phyloP scores from a whole-genome alignment of 2,329 filamentous ascomycete species.

The Remersonia thermophila region DNA sequence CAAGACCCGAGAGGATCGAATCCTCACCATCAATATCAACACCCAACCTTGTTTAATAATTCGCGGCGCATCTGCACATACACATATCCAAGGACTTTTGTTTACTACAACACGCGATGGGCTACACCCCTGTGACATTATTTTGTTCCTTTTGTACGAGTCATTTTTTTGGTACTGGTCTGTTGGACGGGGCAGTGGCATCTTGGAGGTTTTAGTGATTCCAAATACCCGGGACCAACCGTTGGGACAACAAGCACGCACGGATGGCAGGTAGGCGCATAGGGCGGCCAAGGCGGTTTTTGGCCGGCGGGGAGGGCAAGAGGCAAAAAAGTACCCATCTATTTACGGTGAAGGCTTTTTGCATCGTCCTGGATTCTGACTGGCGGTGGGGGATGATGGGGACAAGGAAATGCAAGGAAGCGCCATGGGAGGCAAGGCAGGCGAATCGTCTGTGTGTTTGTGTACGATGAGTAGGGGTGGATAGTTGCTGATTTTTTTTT shows the following conservation, averaged over 20 bases:
- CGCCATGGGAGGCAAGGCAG: slow-evolving; percentile 11
- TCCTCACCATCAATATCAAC: not conserved
- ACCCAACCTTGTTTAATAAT: slow-evolving; percentile 5
- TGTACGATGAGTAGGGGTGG: slow-evolving; percentile 15
- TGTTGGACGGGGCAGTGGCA: slow-evolving; percentile 2
- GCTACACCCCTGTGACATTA: slow-evolving; percentile 8
- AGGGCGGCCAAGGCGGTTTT: too few relatives aligned
- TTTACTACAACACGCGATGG: slow-evolving; percentile 7
- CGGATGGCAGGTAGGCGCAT: too few relatives aligned
- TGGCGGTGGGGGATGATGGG: too few relatives aligned
- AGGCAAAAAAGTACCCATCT: too few relatives aligned
- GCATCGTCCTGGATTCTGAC: too few relatives aligned
- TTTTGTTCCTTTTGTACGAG: slow-evolving; percentile 8
- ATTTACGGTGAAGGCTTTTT: too few relatives aligned
- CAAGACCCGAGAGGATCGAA: too few relatives aligned
- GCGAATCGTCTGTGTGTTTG: slow-evolving; percentile 11
- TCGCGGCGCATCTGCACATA: not conserved
- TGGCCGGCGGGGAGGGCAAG: too few relatives aligned
- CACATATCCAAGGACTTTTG: slow-evolving; percentile 7
- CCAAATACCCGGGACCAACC: too few relatives aligned
- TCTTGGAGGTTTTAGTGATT: too few relatives aligned
- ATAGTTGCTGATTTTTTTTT: not conserved
- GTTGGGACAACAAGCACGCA: too few relatives aligned
- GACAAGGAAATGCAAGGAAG: slow-evolving; percentile 13
- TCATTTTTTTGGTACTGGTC: not conserved